Base-by-base conservation (phyloP, 2,329 filamentous ascomycete genomes). In the Trichoderma breve region DNA sequence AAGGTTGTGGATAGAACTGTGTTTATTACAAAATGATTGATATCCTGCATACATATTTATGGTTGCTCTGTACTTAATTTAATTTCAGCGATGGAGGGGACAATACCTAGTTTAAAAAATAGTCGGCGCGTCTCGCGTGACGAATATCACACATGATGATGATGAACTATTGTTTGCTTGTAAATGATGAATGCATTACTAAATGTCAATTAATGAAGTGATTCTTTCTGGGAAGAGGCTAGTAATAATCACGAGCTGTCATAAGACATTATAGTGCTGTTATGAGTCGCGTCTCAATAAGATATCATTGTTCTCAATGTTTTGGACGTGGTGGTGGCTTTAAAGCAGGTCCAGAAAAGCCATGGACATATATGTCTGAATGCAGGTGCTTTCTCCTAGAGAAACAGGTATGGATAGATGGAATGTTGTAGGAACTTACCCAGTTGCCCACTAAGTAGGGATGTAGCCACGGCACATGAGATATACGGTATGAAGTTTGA, bases 41-140 rank as follows among this genome's bases (percentile, higher is more conserved):
- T 64, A 51, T 64, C 62, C 39, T 64, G 39, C 39, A 64, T 64
- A 30, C 24, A 63, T 47, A 47, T 64, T 39, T 51, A 64, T 51
- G 62, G 6, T 28, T 64, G 62, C 39, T 51, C 28, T 51, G 39
- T 64, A 64, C 39, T 51, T 51, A 63, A 6, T 51, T 64, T 47
- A 32, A 34, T 51, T 64, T 51, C 14, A 30, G 62, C 39, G 28
- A 51, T 15, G 39, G 6, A 15, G 24, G 8, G 21, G 34, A 15
- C 15, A 9, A 39, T 43, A 62, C 36, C 21, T 36, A 24, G 7
- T 43, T 9, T 62, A 63, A 32, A 32, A 30, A 47, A 28, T 62
- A 28, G 34, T 43, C 12, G 32, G 3, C 21, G 21, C 15, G 7
- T 39, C 7, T 24, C 12, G 14, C 43, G 2, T 21, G 3, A n/a